Evolutionary conservation across 1,139 yeast genomes (phyloP).

Genomic region (Protomyces inouyei): DNA sequence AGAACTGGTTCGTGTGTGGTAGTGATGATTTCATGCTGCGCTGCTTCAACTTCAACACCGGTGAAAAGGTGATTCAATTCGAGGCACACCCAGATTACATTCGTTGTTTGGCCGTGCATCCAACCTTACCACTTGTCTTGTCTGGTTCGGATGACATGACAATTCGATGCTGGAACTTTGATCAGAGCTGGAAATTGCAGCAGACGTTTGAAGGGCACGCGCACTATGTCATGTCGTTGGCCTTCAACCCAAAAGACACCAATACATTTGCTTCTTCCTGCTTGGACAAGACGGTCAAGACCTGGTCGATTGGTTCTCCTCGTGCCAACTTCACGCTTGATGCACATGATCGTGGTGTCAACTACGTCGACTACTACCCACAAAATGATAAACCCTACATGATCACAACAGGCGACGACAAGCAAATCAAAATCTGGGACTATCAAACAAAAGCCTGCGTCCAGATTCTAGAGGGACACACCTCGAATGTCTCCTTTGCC

Average conservation of each 20-base stretch:
- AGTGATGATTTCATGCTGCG: slow-evolving; percentile 92
- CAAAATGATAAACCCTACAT: slow-evolving; percentile 94
- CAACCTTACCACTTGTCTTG: slow-evolving; percentile 79
- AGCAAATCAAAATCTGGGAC: slow-evolving; percentile 89
- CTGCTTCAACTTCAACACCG: slow-evolving; percentile 90
- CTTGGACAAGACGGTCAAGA: slow-evolving; percentile 90
- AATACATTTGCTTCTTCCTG: slow-evolving; percentile 96
- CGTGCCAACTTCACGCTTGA: slow-evolving; percentile 84
- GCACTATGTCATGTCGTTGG: slow-evolving; percentile 90
- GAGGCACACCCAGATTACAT: slow-evolving; percentile 98
- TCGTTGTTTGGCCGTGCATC: slow-evolving; percentile 89
- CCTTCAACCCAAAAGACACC: slow-evolving; percentile 95
- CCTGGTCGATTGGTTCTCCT: slow-evolving; percentile 91
- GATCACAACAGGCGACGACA: slow-evolving; percentile 89
- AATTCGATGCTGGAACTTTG: slow-evolving; percentile 97
- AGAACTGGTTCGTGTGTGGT: slow-evolving; percentile 96
- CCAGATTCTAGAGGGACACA: slow-evolving; percentile 89
- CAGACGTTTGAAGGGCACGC: slow-evolving; percentile 88
- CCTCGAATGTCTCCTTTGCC: slow-evolving; percentile 92
- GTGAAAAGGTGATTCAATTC: slow-evolving; percentile 87
- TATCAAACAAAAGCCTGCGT: slow-evolving; percentile 95
- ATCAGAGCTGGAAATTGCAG: slow-evolving; percentile 79
- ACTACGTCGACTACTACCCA: slow-evolving; percentile 94
- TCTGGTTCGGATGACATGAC: slow-evolving; percentile 91
- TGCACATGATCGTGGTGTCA: slow-evolving; percentile 94